phyloP scores from a whole-genome alignment of 129 eudicot genomes.

The Mikania micrantha region DNA sequence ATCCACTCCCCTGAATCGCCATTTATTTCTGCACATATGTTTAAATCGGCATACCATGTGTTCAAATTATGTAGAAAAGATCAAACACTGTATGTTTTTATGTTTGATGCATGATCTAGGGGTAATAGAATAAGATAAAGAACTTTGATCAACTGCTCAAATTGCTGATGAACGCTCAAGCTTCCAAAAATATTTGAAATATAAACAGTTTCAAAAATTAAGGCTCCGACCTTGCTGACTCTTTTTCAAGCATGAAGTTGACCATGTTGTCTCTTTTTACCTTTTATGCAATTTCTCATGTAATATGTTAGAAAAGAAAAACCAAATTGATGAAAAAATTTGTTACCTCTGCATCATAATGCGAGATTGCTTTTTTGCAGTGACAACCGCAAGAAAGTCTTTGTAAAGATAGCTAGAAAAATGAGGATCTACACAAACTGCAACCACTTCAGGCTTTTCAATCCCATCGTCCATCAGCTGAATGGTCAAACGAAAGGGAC shows the following conservation, averaged over 20 bases:
- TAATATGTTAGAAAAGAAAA: not conserved
- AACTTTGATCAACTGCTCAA: not conserved
- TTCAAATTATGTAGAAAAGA: not conserved
- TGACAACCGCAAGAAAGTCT: conserved; percentile 60
- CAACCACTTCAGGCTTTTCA: conserved; percentile 80
- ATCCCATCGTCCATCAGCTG: conserved; percentile 83
- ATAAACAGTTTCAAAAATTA: not conserved
- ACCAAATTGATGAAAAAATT: not conserved
- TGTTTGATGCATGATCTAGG: not conserved
- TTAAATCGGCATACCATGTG: not conserved
- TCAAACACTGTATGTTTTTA: not conserved
- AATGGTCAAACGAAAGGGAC: conserved; percentile 50
- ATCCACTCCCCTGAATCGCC: conserved; percentile 40
- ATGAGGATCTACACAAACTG: conserved; percentile 83
- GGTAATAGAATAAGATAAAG: not conserved
- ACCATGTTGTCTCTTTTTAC: no score
- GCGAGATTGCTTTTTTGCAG: conserved; percentile 60
- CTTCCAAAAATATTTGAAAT: not conserved
- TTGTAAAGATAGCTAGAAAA: conserved; percentile 71
- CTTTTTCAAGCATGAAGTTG: not conserved
- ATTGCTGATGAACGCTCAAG: not conserved
- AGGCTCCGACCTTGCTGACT: not conserved
- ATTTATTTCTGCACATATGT: conserved; percentile 55
- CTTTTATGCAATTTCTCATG: not conserved
- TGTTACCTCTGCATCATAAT: conserved; percentile 68